A percentile compares a stretch with the other conserved stretches of the same genome.
These are phyloP conservation scores for Ilyonectria mors-panacis DNA, from an alignment of 2,329 filamentous ascomycete genomes.

Conservation along the genomic window DNA sequence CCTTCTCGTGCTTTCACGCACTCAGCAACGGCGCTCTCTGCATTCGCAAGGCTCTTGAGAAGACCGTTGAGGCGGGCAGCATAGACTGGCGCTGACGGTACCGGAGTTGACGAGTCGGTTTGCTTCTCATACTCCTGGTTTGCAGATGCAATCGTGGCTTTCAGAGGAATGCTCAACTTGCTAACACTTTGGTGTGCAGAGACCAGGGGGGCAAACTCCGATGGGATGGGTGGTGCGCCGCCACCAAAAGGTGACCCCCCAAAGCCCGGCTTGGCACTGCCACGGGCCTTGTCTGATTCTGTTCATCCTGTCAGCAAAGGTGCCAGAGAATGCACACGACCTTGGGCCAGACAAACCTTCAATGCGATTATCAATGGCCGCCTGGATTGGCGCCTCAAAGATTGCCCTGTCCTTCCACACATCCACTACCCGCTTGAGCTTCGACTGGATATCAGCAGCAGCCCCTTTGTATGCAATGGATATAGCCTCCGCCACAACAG, in stretches of 20 bases:
- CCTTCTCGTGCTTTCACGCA: constrained; percentile 87
- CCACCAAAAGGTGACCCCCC: constrained; percentile 72
- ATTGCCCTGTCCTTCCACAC: constrained; percentile 92
- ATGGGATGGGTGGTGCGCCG: constrained; percentile 73
- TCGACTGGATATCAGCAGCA: constrained; percentile 86
- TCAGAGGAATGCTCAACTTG: constrained; percentile 79
- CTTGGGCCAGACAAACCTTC: constrained; percentile 70
- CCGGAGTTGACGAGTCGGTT: constrained; percentile 76
- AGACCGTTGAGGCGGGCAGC: constrained; percentile 90
- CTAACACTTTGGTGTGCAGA: constrained; percentile 80
- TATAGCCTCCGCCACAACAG: constrained; percentile 92
- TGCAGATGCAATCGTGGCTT: constrained; percentile 77
- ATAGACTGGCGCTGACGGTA: constrained; percentile 89
- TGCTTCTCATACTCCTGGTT: constrained; percentile 89
- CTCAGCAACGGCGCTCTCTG: constrained; percentile 90
- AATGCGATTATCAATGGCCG: constrained; percentile 83
- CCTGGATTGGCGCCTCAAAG: constrained; percentile 85
- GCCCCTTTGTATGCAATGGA: constrained; percentile 92
- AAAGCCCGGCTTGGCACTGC: constrained; percentile 66
- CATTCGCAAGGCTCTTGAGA: constrained; percentile 89
- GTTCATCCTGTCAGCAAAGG: constrained; percentile 35
- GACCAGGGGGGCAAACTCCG: constrained; percentile 83
- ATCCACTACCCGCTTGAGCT: constrained; percentile 90
- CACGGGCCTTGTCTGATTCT: constrained; percentile 76
- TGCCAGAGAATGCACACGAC: not conserved